Evolutionary conservation across 1,284 basidiomycete genomes (phyloP).

Genomic region (Volvariella volvacea): DNA sequence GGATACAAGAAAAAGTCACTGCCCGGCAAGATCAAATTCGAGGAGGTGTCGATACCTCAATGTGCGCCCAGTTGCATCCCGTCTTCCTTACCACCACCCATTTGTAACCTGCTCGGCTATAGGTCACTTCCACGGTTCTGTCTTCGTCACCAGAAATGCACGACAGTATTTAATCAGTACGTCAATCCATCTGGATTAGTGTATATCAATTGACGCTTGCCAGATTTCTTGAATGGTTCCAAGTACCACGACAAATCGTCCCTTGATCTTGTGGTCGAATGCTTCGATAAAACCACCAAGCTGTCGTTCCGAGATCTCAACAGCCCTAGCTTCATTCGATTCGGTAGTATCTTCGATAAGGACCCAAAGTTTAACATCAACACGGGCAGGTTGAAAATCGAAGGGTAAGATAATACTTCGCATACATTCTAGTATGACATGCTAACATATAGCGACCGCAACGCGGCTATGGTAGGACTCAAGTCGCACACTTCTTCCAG

Average conservation of each 20-base stretch:
- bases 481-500: conserved; percentile 38
- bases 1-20: conserved; percentile 1
- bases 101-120: background rate
- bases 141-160: conserved; percentile 23
- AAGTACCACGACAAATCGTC: conserved; percentile 13
- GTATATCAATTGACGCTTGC: conserved; percentile 20
- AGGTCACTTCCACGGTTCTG: conserved; percentile 20
- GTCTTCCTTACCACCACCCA: background rate
- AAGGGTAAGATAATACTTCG: conserved; percentile 23
- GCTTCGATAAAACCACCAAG: conserved; percentile 41
- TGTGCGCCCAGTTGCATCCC: background rate
- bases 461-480: conserved; percentile 18
- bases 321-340: conserved; percentile 21
- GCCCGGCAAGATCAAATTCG: background rate
- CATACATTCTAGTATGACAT: conserved; percentile 11
- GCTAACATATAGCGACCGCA: background rate
- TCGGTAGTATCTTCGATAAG: conserved; percentile 30
- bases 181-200: conserved; percentile 16
- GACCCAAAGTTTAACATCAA: conserved; percentile 34
- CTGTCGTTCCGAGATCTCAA: conserved; percentile 30
- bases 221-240: conserved; percentile 3
- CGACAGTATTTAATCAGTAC: conserved; percentile 18
- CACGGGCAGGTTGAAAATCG: conserved; percentile 39
- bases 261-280: conserved; percentile 29
- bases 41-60: conserved; percentile 3